Conservation (phyloP, 78 protist species). For the Andalucia godoyi region DNA sequence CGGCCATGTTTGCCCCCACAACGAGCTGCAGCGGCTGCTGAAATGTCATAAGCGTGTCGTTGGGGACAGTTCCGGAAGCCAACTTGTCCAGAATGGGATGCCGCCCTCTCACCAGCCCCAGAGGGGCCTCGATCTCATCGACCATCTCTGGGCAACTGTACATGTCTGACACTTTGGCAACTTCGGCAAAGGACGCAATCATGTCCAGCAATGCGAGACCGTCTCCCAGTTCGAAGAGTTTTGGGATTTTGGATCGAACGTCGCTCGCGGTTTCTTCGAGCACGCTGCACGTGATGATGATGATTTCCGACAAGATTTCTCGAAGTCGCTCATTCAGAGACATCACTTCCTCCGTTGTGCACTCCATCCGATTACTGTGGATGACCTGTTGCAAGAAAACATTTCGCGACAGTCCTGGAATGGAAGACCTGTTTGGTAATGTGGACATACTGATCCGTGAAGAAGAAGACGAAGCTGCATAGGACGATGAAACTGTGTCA, state of each 20-base stretch:
- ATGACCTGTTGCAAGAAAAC: not conserved
- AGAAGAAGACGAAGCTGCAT: not conserved
- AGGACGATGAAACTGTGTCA: not conserved
- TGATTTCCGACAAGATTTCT: not conserved
- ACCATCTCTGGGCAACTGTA: not conserved
- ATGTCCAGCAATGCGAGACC: slow-evolving; percentile 15
- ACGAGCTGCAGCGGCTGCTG: not conserved
- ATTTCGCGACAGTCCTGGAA: not conserved
- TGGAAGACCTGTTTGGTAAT: not conserved
- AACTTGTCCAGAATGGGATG: not conserved
- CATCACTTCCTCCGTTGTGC: not conserved
- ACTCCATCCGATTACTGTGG: not conserved
- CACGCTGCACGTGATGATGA: not conserved
- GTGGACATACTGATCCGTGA: not conserved
- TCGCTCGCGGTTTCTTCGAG: not conserved
- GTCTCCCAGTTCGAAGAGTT: not conserved
- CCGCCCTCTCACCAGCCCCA: not conserved
- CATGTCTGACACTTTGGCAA: not conserved
- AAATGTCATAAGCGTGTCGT: not conserved
- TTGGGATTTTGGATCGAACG: not conserved
- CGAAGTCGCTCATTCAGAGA: not conserved
- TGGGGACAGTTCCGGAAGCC: not conserved
- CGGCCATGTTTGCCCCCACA: slow-evolving; percentile 49
- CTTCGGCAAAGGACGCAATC: not conserved
- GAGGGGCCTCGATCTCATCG: not conserved